phyloP scores from a whole-genome alignment of 495 filamentous ascomycete species.

The Penicillium verhagenii region DNA sequence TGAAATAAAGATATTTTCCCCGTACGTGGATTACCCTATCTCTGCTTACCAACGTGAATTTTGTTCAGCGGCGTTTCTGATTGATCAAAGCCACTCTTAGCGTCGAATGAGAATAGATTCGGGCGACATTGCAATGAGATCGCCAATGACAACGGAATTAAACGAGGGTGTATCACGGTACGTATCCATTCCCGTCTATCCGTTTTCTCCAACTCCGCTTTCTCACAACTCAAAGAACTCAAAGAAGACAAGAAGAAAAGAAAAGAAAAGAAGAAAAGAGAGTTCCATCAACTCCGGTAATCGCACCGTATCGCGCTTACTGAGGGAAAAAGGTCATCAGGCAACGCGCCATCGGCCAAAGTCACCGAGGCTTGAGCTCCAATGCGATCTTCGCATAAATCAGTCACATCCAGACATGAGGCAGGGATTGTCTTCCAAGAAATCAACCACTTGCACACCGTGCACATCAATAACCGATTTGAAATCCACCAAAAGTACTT shows the following conservation, averaged over 20 bases:
- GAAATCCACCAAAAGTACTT: background rate
- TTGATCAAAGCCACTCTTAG: background rate
- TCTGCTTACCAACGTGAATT: background rate
- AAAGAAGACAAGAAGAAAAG: no score
- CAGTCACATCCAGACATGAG: no score
- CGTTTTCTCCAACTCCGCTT: background rate
- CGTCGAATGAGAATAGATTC: background rate
- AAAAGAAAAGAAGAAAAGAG: no score
- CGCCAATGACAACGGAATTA: background rate
- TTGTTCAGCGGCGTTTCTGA: background rate
- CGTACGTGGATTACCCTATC: constrained; percentile 5
- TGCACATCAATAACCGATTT: background rate
- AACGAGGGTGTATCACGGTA: no score
- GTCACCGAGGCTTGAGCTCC: background rate
- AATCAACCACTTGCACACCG: background rate
- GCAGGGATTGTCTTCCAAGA: background rate
- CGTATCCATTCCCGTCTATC: background rate
- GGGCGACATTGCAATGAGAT: background rate
- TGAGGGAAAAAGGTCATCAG: constrained; percentile 1
- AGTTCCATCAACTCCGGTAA: background rate
- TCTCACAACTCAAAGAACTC: background rate
- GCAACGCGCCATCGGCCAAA: background rate
- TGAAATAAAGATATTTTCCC: constrained; percentile 20
- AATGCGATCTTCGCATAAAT: no score
- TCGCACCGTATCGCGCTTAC: background rate